A percentile compares a stretch with the other conserved stretches of the same genome.
These are phyloP conservation scores for Tuctoria greenei DNA, from an alignment of 176 grass and related monocot genomes.

Conservation along the genomic window DNA sequence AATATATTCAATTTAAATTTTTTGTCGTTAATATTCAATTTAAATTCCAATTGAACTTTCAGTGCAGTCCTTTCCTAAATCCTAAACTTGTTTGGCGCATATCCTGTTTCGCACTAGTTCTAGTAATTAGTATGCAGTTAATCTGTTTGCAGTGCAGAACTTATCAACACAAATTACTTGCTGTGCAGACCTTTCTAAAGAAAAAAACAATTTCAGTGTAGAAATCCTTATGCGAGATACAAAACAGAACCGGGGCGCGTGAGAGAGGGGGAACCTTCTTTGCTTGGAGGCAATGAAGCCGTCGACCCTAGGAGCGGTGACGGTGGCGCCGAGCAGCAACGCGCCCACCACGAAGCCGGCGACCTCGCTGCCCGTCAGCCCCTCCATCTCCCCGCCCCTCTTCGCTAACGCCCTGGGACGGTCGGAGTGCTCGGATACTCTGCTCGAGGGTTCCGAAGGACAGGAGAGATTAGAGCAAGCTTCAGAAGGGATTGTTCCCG, in stretches of 20 bases:
- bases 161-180: not conserved
- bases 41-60: not conserved
- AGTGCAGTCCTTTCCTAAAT: not conserved
- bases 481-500: not conserved
- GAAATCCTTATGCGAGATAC: not conserved
- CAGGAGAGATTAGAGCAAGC: not conserved
- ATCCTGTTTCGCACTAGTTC: not conserved
- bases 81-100: not conserved
- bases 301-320: slow-evolving; percentile 77
- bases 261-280: slow-evolving; percentile 44
- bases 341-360: slow-evolving; percentile 76
- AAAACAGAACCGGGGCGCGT: not conserved
- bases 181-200: not conserved
- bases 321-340: slow-evolving; percentile 61
- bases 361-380: slow-evolving; percentile 70
- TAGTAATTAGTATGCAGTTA: no score
- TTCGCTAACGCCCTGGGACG: no score
- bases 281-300: slow-evolving; percentile 79
- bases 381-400: slow-evolving; percentile 45
- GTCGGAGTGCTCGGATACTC: not conserved
- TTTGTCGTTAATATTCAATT: not conserved
- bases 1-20: not conserved
- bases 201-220: not conserved
- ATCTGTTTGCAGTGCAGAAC: not conserved
- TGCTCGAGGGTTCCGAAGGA: not conserved